Conservation (phyloP, 1,284 basidiomycete genomes). For the Moesziomyces aphidis region DNA sequence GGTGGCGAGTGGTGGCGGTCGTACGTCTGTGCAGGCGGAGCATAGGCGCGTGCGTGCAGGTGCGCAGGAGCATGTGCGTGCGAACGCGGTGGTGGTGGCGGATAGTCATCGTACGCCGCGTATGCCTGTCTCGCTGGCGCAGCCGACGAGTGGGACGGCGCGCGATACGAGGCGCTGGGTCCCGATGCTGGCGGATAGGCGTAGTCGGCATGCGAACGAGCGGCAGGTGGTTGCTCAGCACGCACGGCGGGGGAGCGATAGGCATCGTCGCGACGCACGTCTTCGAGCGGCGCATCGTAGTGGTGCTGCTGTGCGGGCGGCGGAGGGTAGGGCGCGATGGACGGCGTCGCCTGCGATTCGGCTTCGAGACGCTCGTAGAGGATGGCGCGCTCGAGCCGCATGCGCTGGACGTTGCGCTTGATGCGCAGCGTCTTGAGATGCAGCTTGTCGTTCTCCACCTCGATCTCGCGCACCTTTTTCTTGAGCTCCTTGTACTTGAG, state of each 20-base stretch:
- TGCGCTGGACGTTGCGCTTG: slow-evolving; percentile 85
- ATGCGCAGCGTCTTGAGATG: slow-evolving; percentile 82
- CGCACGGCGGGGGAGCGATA: slow-evolving; percentile 4
- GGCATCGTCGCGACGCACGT: slow-evolving; percentile 9
- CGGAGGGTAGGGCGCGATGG: slow-evolving; percentile 18
- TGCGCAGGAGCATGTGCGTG: slow-evolving; percentile 16
- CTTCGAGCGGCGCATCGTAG: slow-evolving; percentile 13
- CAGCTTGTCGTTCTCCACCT: slow-evolving; percentile 88
- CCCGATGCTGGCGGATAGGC: neutral
- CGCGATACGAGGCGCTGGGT: slow-evolving; percentile 7
- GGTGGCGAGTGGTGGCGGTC: slow-evolving; percentile 36
- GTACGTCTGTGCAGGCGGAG: slow-evolving; percentile 12
- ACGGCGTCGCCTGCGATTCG: slow-evolving; percentile 40
- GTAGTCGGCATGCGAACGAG: slow-evolving; percentile 5
- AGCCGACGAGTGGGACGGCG: slow-evolving; percentile 1
- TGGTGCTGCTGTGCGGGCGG: slow-evolving; percentile 13
- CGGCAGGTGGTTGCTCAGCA: neutral
- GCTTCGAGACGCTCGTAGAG: slow-evolving; percentile 60
- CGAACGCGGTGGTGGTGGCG: slow-evolving; percentile 25
- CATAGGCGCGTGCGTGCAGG: slow-evolving; percentile 12
- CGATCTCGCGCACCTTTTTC: slow-evolving; percentile 87
- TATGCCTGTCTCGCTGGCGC: slow-evolving; percentile 14
- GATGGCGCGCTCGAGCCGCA: slow-evolving; percentile 85
- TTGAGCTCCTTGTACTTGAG: slow-evolving; percentile 90
- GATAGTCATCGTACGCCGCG: slow-evolving; percentile 29